These are phyloP conservation scores for Edaphochlamys debaryana DNA, from an alignment of 139 green algal genomes.

Conservation along the genomic window DNA sequence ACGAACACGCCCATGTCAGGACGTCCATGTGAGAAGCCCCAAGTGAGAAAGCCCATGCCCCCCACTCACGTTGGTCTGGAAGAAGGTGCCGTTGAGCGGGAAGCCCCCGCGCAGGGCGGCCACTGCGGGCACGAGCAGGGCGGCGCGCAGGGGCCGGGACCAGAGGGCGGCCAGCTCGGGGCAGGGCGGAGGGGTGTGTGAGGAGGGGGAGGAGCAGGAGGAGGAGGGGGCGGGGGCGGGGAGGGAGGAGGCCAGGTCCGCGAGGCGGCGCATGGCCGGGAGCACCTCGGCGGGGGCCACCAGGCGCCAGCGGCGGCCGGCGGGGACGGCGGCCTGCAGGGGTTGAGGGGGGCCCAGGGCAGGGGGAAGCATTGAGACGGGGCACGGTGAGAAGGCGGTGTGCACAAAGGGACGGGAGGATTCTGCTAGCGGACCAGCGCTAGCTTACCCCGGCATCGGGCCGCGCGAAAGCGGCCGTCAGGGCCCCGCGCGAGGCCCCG, in stretches of 20 bases:
- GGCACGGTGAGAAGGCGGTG: too few species aligned
- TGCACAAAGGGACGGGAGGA: too few species aligned
- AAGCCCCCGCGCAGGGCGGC: slow-evolving; percentile 70
- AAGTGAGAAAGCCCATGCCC: background rate
- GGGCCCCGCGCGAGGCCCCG: background rate
- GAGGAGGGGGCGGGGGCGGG: too few species aligned
- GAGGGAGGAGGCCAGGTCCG: too few species aligned
- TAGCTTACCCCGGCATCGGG: background rate
- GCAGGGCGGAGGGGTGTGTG: too few species aligned
- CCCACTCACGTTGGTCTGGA: slow-evolving; percentile 70
- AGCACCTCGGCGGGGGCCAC: slow-evolving; percentile 9
- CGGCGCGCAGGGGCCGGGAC: slow-evolving; percentile 40
- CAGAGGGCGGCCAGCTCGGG: background rate
- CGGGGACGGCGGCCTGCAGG: too few species aligned
- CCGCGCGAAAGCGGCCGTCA: background rate
- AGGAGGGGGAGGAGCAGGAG: too few species aligned
- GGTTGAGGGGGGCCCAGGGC: too few species aligned
- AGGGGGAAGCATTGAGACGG: too few species aligned
- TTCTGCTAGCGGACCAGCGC: too few species aligned
- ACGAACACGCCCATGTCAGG: too few species aligned
- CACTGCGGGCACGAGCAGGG: slow-evolving; percentile 69
- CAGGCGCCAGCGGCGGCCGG: background rate
- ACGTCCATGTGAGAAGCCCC: background rate
- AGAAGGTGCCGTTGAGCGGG: slow-evolving; percentile 89
- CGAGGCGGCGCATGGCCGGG: background rate